Conservation (phyloP, 2,329 filamentous ascomycete genomes). For the Teratosphaeria epicoccoides region DNA sequence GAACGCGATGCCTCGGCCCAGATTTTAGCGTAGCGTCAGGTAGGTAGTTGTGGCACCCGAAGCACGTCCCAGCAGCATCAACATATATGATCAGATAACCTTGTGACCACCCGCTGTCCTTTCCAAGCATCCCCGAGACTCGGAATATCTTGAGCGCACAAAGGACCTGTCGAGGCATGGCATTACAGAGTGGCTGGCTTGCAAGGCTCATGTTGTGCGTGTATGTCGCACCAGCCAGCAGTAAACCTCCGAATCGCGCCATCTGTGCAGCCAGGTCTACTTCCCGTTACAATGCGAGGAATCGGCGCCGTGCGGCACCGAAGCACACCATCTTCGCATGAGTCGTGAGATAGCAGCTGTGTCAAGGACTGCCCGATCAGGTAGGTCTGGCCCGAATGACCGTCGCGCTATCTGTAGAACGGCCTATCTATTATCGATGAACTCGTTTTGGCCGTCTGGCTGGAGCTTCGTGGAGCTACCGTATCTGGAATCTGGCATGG, state of each 20-base stretch:
- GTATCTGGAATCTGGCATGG: constrained; percentile 12
- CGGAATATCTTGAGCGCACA: neutral
- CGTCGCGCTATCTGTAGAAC: neutral
- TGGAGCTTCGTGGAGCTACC: neutral
- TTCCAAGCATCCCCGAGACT: no score
- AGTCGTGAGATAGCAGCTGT: neutral
- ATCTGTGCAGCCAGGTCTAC: no score
- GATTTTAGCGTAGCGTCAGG: no score
- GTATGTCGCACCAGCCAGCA: neutral
- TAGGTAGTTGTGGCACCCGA: no score
- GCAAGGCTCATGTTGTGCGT: neutral
- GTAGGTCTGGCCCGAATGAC: neutral
- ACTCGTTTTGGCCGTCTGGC: neutral
- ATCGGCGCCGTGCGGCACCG: no score
- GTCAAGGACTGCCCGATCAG: neutral
- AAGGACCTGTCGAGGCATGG: neutral
- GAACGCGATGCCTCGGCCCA: no score
- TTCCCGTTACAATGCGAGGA: no score
- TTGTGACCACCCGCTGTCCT: no score
- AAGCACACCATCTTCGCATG: no score
- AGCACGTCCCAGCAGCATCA: no score
- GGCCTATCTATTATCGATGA: neutral
- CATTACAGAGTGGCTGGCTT: neutral
- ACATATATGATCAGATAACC: no score
- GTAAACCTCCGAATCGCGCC: no score